Evolutionary conservation across 2,329 filamentous ascomycete genomes (phyloP), one percentile per base, ranked within the genome.

Genomic region (Drechslera avenae): DNA sequence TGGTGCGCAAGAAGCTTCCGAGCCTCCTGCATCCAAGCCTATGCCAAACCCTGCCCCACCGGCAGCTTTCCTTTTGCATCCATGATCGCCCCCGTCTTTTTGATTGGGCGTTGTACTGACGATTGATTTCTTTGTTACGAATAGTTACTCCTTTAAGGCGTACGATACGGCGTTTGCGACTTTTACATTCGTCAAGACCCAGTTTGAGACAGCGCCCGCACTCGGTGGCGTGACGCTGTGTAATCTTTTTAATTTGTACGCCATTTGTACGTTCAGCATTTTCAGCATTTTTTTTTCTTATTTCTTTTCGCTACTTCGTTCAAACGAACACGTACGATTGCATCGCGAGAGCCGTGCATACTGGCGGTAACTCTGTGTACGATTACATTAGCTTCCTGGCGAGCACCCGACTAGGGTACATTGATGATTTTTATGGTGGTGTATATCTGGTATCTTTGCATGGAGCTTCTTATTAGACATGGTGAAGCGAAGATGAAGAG

Each of bases 161-260:
- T 48, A 73, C 71, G 23, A 62, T 73, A 57, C 64, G 66, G 52
- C 62, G 67, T 46, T 61, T 73, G 50, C 60, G 60, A 50, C 63
- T 67, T 51, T 64, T 73, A 40, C 71, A 73, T 62, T 73, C 71
- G 30, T 73, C 71, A 21, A 60, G 50, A 52, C 49, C 61, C 33
- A 59, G 37, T 47, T 46, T 64, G 40, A 56, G 62, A 50, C 59
- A 57, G 55, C 64, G 65, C 37, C 61, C 66, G 35, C 60, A 65
- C 52, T 70, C 66, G 32, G 59, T 68, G 52, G 56, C 58, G 59
- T 70, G 59, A 70, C 50, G 44, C 56, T 55, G 52, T 66, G 36
- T 33, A 28, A 66, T 66, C 58, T 50, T 50, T 52, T 36, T 56
- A 50, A 49, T 53, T 31, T 43, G 44, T 44, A 52, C 33, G 44